These are phyloP conservation scores for Actinidia arguta DNA, from an alignment of 179 eudicot species.

Conservation along the genomic window DNA sequence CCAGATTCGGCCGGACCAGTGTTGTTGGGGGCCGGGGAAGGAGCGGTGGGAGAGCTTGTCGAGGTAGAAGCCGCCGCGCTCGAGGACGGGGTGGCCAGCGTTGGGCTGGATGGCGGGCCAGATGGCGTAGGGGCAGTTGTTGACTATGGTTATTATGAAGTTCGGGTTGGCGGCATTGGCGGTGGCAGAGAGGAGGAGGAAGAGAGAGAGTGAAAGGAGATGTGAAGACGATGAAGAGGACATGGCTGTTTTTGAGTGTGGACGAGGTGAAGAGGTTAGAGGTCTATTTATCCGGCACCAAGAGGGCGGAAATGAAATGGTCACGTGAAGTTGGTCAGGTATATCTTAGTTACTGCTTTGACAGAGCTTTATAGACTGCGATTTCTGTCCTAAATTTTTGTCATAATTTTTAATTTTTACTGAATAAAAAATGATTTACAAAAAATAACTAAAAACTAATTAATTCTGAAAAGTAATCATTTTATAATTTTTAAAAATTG, in stretches of 20 bases:
- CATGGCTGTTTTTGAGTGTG: slow-evolving; percentile 8
- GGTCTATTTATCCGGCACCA: too few species aligned
- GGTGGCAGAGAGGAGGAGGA: slow-evolving; percentile 22
- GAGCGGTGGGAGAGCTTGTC: slow-evolving; percentile 54
- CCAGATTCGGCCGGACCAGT: slow-evolving; percentile 93
- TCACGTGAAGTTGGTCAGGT: too few species aligned
- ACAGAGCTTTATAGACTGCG: too few species aligned
- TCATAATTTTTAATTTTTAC: too few species aligned
- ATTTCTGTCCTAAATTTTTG: too few species aligned
- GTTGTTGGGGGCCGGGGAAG: slow-evolving; percentile 64
- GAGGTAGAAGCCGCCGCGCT: slow-evolving; percentile 85
- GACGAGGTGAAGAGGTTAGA: too few species aligned
- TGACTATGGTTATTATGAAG: slow-evolving; percentile 49
- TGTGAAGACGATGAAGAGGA: neutral
- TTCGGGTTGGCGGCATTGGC: slow-evolving; percentile 25
- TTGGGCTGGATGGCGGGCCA: slow-evolving; percentile 92
- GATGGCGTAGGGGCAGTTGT: slow-evolving; percentile 79
- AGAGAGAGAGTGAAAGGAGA: slow-evolving; percentile 10
- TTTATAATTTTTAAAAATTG: too few species aligned
- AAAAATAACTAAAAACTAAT: too few species aligned
- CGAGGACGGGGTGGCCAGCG: slow-evolving; percentile 56
- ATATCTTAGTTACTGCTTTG: too few species aligned
- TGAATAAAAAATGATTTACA: too few species aligned
- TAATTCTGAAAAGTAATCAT: too few species aligned
- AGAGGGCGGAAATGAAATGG: too few species aligned